These are phyloP conservation scores for Zygosaccharomyces bisporus DNA, from an alignment of 805 yeast species.

Conservation along the genomic window DNA sequence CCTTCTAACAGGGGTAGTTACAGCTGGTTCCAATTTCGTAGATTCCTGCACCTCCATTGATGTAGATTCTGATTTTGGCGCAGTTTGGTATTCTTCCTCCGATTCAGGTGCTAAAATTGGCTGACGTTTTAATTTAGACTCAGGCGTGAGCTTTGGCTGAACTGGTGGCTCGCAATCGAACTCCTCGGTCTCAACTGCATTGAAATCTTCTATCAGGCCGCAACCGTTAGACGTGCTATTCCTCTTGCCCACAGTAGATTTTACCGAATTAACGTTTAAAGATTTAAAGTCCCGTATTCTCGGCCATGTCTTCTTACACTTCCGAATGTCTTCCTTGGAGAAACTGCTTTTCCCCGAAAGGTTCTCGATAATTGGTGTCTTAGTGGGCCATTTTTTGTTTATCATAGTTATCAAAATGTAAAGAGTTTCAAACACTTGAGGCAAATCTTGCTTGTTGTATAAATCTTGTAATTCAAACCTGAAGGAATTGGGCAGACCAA, in stretches of 20 bases:
- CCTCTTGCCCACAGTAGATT: constrained; percentile 17
- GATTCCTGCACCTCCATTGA: constrained; percentile 1
- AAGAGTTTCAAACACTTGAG: constrained; percentile 88
- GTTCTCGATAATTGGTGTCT: constrained; percentile 58
- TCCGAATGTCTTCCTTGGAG: constrained; percentile 60
- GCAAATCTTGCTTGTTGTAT: constrained; percentile 86
- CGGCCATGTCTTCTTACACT: constrained; percentile 60
- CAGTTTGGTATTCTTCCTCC: not conserved
- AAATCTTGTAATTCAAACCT: constrained; percentile 89
- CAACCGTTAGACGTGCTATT: constrained; percentile 9
- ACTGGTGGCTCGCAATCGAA: not conserved
- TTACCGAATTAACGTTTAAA: constrained; percentile 40
- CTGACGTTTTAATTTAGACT: not conserved
- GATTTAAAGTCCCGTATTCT: constrained; percentile 74
- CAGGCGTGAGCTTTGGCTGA: not conserved
- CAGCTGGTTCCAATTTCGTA: constrained; percentile 3
- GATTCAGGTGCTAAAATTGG: not conserved
- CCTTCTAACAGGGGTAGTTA: constrained; percentile 5
- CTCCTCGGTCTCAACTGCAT: constrained; percentile 4
- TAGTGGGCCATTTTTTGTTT: constrained; percentile 47
- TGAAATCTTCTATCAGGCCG: constrained; percentile 29
- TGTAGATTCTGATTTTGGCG: not conserved
- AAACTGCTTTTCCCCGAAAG: constrained; percentile 59
- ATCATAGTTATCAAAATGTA: constrained; percentile 83
- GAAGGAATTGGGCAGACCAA: constrained; percentile 82